Evolutionary conservation across 805 yeast genomes (phyloP).

Genomic region (Candida berthetii): DNA sequence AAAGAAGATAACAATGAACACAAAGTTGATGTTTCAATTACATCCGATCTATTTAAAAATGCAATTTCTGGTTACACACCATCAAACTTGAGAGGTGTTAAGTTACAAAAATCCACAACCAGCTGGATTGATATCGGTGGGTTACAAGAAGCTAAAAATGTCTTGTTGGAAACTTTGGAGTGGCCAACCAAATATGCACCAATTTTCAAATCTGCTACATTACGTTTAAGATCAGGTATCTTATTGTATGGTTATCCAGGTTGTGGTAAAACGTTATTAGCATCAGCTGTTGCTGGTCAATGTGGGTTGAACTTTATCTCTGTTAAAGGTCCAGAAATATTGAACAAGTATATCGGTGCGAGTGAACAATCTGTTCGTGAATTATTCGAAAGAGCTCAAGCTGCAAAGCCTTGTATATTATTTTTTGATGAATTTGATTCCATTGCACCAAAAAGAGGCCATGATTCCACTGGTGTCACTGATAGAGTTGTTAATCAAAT

Average conservation of each 20-base stretch:
- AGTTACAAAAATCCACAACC: constrained; percentile 66
- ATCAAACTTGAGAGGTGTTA: constrained; percentile 79
- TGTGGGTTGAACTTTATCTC: constrained; percentile 92
- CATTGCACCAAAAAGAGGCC: constrained; percentile 96
- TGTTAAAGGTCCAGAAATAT: constrained; percentile 91
- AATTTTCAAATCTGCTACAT: constrained; percentile 83
- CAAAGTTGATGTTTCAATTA: neutral
- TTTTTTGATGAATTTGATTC: constrained; percentile 97
- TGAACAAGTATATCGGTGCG: constrained; percentile 95
- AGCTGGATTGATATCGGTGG: constrained; percentile 93
- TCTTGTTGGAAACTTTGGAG: constrained; percentile 81
- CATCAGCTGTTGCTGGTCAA: constrained; percentile 89
- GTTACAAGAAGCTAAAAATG: constrained; percentile 62
- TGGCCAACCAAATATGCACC: constrained; percentile 98
- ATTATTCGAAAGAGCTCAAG: constrained; percentile 87
- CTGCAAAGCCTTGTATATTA: constrained; percentile 89
- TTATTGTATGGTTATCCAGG: constrained; percentile 95
- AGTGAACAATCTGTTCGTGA: constrained; percentile 94
- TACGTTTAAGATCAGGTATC: constrained; percentile 84
- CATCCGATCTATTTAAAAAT: constrained; percentile 35
- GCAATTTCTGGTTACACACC: constrained; percentile 74
- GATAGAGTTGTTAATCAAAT: constrained; percentile 96
- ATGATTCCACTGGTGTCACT: constrained; percentile 96
- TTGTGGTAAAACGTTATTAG: constrained; percentile 91
- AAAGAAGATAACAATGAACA: too few relatives aligned